Evolutionary conservation across 139 green algal species (phyloP).

Genomic region (Tetratostichococcus sp.): DNA sequence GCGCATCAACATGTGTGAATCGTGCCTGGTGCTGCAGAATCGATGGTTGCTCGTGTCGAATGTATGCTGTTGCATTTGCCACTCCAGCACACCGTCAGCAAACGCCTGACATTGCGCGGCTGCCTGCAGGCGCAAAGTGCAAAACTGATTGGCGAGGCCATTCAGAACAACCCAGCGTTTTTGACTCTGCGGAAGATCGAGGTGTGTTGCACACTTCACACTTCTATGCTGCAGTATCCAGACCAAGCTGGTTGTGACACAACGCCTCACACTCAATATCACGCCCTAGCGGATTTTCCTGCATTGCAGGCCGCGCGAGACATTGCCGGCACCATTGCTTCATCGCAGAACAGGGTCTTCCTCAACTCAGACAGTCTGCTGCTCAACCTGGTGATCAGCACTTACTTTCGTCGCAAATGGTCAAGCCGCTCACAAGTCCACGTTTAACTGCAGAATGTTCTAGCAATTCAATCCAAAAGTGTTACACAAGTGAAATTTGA

Average conservation of each 20-base stretch:
- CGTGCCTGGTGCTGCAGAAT: too few species aligned
- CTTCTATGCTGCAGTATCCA: too few species aligned
- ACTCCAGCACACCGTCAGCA: too few species aligned
- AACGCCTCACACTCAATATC: background rate
- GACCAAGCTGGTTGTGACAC: too few species aligned
- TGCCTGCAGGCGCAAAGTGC: constrained; percentile 68
- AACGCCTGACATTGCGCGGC: too few species aligned
- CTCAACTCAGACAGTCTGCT: constrained; percentile 88
- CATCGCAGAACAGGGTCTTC: constrained; percentile 85
- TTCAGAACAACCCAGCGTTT: constrained; percentile 80
- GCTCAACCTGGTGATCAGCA: constrained; percentile 74
- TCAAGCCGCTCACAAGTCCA: too few species aligned
- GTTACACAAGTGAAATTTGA: too few species aligned
- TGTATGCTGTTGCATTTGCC: too few species aligned
- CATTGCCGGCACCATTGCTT: constrained; percentile 83
- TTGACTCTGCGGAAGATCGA: constrained; percentile 92
- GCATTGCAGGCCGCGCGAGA: constrained; percentile 77
- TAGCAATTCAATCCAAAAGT: background rate
- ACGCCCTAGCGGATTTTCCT: background rate
- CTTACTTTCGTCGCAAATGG: too few species aligned
- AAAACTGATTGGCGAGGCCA: constrained; percentile 89
- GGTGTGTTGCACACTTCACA: constrained; percentile 18
- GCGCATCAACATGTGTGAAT: too few species aligned
- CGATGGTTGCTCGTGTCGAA: too few species aligned
- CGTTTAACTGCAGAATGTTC: background rate